phyloP scores from a whole-genome alignment of 208 protist species.

The Angomonas desouzai region DNA sequence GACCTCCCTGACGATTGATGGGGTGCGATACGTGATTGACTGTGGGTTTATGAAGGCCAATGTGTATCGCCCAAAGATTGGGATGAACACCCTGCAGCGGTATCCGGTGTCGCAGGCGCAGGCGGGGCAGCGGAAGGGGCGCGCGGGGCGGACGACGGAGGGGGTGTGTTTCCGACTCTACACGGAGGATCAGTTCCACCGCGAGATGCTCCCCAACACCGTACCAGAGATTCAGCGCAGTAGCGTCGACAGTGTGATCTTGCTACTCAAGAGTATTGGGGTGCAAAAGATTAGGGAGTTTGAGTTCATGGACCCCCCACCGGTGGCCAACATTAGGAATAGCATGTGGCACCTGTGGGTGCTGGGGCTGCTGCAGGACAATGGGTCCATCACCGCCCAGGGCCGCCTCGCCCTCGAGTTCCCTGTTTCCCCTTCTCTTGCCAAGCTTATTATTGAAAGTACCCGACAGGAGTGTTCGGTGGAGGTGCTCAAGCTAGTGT shows the following conservation, averaged over 20 bases:
- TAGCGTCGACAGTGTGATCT: conserved; percentile 93
- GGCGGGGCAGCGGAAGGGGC: conserved; percentile 95
- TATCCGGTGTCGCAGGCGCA: conserved; percentile 96
- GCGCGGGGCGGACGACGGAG: conserved; percentile 97
- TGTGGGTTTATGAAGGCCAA: conserved; percentile 99
- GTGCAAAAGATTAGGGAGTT: conserved; percentile 96
- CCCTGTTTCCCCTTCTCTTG: conserved; percentile 96
- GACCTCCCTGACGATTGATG: conserved; percentile 99
- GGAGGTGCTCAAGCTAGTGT: conserved; percentile 94
- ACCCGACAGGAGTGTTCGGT: conserved; percentile 73
- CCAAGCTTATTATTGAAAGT: conserved; percentile 94
- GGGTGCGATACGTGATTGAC: conserved; percentile 95
- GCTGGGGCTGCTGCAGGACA: conserved; percentile 96
- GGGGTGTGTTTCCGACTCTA: conserved; percentile 96
- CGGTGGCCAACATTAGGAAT: conserved; percentile 91
- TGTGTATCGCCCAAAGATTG: conserved; percentile 96
- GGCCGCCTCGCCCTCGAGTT: conserved; percentile 98
- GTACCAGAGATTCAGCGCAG: conserved; percentile 98
- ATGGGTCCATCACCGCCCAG: conserved; percentile 92
- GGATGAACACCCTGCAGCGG: conserved; percentile 96
- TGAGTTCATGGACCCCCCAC: conserved; percentile 99
- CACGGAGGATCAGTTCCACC: conserved; percentile 93
- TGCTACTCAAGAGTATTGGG: conserved; percentile 96
- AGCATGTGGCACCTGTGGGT: conserved; percentile 98
- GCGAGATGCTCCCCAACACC: conserved; percentile 94